Evolutionary conservation across 345 rosid genomes (phyloP).

Genomic region (Sapria himalayana): DNA sequence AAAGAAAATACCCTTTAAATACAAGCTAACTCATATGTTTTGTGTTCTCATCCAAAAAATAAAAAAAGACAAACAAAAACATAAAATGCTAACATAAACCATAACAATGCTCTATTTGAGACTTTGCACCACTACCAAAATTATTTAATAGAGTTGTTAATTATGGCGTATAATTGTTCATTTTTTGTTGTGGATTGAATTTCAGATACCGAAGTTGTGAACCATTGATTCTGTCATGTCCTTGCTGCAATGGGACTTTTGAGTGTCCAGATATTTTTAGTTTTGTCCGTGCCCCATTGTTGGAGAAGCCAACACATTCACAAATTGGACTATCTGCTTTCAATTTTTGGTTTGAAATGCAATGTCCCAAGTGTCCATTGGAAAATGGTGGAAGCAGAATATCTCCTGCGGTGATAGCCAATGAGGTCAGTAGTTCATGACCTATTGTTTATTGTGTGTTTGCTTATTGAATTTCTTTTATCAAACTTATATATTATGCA

Average conservation of each 20-base stretch:
- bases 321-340: conserved; percentile 24
- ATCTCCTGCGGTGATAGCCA: conserved; percentile 65
- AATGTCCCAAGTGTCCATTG: conserved; percentile 53
- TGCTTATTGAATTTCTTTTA: too few species aligned
- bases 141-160: too few species aligned
- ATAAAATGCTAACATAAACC: too few species aligned
- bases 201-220: conserved; percentile 62
- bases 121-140: too few species aligned
- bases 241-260: conserved; percentile 60
- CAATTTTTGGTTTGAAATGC: conserved; percentile 52
- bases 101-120: too few species aligned
- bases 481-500: too few species aligned
- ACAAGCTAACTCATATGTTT: too few species aligned
- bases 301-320: conserved; percentile 15
- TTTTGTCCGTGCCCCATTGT: conserved; percentile 21
- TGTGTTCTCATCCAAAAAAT: too few species aligned
- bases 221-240: conserved; percentile 60
- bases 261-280: conserved; percentile 48
- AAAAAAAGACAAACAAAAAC: too few species aligned
- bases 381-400: conserved; percentile 43
- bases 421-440: conserved; percentile 31
- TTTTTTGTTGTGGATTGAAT: conserved; percentile 4
- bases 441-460: neutral
- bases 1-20: too few species aligned
- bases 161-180: neutral